A percentile compares a stretch with the other conserved stretches of the same genome.
Conservation (phyloP, 176 grass and related monocot genomes). For the Eragrostis curvula region DNA sequence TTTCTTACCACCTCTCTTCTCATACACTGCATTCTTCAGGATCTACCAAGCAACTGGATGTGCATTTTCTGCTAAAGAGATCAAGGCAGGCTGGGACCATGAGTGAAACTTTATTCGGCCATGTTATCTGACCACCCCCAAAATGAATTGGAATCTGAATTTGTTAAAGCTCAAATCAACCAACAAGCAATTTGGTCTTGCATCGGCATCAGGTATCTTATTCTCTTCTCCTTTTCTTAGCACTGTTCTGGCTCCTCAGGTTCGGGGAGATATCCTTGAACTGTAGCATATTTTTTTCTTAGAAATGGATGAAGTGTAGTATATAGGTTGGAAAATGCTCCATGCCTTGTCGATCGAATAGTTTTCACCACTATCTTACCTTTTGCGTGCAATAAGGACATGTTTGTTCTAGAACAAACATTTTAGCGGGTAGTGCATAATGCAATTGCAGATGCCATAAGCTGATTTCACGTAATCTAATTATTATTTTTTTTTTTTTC, state of each 20-base stretch:
- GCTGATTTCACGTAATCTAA: not conserved
- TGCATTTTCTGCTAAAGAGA: too few species aligned
- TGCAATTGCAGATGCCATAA: not conserved
- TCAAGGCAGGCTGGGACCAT: too few species aligned
- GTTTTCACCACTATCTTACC: not conserved
- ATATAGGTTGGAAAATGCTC: constrained; percentile 16
- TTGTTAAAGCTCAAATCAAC: constrained; percentile 1
- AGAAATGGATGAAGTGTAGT: not conserved
- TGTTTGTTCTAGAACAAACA: not conserved
- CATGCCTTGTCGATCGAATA: not conserved
- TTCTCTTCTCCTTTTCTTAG: constrained; percentile 41
- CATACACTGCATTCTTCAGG: constrained; percentile 21
- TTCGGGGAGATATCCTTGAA: constrained; percentile 11
- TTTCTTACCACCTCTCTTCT: constrained; percentile 9
- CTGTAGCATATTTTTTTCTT: too few species aligned
- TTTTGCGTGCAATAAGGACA: not conserved
- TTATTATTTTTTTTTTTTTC: not conserved
- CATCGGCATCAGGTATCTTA: constrained; percentile 48
- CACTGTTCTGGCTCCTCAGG: constrained; percentile 7
- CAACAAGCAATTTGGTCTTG: constrained; percentile 5
- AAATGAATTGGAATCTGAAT: constrained; percentile 2
- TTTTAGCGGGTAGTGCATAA: not conserved
- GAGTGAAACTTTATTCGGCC: constrained; percentile 19
- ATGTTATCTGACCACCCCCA: not conserved
- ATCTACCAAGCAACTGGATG: not conserved